These are phyloP conservation scores for Podaxis carcinomalis DNA, from an alignment of 768 basidiomycete genomes.

Conservation along the genomic window DNA sequence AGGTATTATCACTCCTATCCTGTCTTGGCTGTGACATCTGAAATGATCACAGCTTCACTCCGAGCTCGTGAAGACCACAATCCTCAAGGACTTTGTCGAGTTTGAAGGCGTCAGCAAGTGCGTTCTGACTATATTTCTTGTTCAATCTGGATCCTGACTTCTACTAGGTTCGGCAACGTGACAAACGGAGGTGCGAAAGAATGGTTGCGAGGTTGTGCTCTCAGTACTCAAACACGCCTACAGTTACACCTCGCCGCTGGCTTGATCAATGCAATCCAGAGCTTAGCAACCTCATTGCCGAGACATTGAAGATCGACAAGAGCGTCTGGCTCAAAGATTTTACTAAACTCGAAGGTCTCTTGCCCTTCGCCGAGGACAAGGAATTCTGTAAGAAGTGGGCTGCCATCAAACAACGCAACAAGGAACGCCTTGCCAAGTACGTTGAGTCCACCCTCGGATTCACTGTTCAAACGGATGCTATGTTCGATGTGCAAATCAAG, in stretches of 20 bases:
- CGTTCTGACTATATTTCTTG: constrained; percentile 21
- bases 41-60: constrained; percentile 64
- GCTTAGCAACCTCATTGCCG: constrained; percentile 79
- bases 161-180: constrained; percentile 71
- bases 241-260: constrained; percentile 92
- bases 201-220: background rate
- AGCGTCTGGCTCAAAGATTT: constrained; percentile 84
- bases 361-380: constrained; percentile 67
- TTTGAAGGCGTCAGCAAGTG: constrained; percentile 83
- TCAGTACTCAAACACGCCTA: background rate
- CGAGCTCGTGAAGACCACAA: constrained; percentile 79
- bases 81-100: constrained; percentile 90
- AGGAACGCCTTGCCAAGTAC: constrained; percentile 78
- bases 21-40: background rate
- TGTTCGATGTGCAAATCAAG: constrained; percentile 94
- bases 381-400: constrained; percentile 79
- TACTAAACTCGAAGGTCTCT: constrained; percentile 69
- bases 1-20: constrained; percentile 34
- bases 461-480: constrained; percentile 65
- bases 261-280: constrained; percentile 92
- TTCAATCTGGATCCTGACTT: constrained; percentile 1
- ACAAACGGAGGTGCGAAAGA: constrained; percentile 84
- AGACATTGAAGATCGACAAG: constrained; percentile 72
- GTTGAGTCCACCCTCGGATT: constrained; percentile 71
- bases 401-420: constrained; percentile 85